phyloP scores from a whole-genome alignment of 2,329 filamentous ascomycete species.

The Pyrenophora tritici-repentis region DNA sequence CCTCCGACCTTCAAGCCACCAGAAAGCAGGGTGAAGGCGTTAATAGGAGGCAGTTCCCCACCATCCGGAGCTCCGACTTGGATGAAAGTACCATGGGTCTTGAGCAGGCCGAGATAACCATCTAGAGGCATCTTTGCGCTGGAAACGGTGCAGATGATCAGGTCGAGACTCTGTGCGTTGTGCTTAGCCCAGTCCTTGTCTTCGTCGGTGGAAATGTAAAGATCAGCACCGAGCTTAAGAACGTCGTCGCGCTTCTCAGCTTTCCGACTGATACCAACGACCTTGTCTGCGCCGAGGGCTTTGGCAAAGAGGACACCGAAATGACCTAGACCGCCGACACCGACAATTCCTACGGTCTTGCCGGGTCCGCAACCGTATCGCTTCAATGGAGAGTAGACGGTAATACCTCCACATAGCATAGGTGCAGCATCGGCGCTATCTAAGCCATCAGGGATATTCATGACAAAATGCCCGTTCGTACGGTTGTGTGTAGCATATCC shows the following conservation, averaged over 20 bases:
- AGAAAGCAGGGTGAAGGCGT: constrained; percentile 57
- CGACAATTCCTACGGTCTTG: constrained; percentile 76
- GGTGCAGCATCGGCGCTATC: constrained; percentile 66
- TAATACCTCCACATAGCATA: constrained; percentile 83
- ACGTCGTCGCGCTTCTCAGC: constrained; percentile 65
- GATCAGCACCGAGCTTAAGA: constrained; percentile 62
- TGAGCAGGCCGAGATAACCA: constrained; percentile 65
- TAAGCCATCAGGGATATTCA: constrained; percentile 77
- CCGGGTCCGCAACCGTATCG: constrained; percentile 75
- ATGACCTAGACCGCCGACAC: constrained; percentile 75
- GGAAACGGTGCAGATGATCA: constrained; percentile 64
- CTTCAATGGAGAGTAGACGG: constrained; percentile 75
- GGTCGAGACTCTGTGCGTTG: constrained; percentile 58
- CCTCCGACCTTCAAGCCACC: constrained; percentile 32
- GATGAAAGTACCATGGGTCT: constrained; percentile 64
- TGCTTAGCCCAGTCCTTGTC: constrained; percentile 63
- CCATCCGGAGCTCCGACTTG: constrained; percentile 60
- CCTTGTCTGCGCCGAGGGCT: constrained; percentile 70
- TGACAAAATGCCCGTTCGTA: constrained; percentile 73
- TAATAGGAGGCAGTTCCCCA: constrained; percentile 53
- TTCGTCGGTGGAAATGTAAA: constrained; percentile 65
- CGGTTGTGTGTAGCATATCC: constrained; percentile 69
- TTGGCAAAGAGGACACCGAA: constrained; percentile 72
- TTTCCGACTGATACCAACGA: constrained; percentile 67
- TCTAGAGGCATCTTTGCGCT: constrained; percentile 57